Evolutionary conservation across 2,329 filamentous ascomycete genomes (phyloP), one percentile per base, ranked within the genome.

Genomic region (Fusarium sp.): DNA sequence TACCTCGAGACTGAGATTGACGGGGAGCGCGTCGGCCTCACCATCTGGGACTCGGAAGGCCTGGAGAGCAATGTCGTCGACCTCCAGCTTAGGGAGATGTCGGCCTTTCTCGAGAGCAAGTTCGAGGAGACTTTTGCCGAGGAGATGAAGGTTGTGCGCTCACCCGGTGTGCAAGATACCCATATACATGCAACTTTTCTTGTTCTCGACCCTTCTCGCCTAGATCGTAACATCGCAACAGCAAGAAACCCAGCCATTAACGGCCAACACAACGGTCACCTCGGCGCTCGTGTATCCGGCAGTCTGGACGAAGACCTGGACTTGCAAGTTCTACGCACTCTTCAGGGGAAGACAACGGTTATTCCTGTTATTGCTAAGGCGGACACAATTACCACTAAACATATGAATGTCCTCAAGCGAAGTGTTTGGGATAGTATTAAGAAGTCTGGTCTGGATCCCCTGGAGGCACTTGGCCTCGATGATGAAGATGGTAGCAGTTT

Each of bases 41-140:
- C 96, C 1, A 83, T 99, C 31, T 99, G 96, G 96, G 96, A 99
- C 79, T 98, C 96, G 1, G 91, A 96, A 75, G 96, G 96, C 2
- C 83, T 99, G 58, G 95, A 99, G 81, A 97, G 95, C 86, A 96
- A 93, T 75, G 89, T 98, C 37, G 94, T 98, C 53, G 96, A 98
- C 79, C 88, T 98, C 70, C 96, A 99, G 81, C 85, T 99, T 71
- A 90, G 94, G 65, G 93, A 97, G 78, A 94, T 98, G 84, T 91
- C 92, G 34, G 87, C 91, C 11, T 99, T 99, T 82, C 84, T 99
- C 63, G 96, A 99, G 84, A 95, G 92, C 84, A 98, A 98, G 80
- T 99, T 99, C 74, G 95, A 99, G 79, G 96, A 99, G 77, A 98
- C 96, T 0, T 97, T 99, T 78, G 89, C 89, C 50, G 96, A 99